Conservation (phyloP, 148 eudicot genomes). For the Chenopodium berlandieri region DNA sequence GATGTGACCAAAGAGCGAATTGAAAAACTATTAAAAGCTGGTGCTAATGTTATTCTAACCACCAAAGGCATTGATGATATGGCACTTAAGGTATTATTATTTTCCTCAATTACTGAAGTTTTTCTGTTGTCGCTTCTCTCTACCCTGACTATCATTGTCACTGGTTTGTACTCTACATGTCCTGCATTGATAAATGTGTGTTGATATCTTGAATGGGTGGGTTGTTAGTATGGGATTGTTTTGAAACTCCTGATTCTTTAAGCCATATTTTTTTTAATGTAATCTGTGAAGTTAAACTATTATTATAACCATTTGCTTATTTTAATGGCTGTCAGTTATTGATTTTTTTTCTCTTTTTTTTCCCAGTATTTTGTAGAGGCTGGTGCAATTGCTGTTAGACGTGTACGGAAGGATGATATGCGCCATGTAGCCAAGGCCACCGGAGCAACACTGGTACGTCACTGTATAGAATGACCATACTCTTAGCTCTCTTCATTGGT, state of each 20-base stretch:
- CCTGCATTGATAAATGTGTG: slow-evolving; percentile 1
- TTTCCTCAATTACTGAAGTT: not conserved
- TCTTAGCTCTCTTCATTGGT: not conserved
- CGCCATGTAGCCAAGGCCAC: slow-evolving; percentile 99
- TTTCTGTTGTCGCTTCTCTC: not conserved
- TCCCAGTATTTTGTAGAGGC: slow-evolving; percentile 94
- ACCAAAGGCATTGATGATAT: slow-evolving; percentile 98
- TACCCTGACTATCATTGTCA: not conserved
- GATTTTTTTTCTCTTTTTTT: slow-evolving; percentile 3
- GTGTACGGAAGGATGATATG: slow-evolving; percentile 88
- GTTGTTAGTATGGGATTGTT: too few relatives aligned
- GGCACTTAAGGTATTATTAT: slow-evolving; percentile 84
- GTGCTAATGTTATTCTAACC: slow-evolving; percentile 88
- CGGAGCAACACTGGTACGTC: slow-evolving; percentile 85
- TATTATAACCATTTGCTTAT: not conserved
- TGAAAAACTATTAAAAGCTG: slow-evolving; percentile 85
- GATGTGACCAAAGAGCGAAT: slow-evolving; percentile 98
- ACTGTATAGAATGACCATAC: not conserved
- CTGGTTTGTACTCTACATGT: not conserved
- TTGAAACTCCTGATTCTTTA: too few relatives aligned
- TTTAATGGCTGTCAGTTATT: not conserved
- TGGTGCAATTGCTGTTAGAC: slow-evolving; percentile 96
- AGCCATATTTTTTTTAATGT: too few relatives aligned
- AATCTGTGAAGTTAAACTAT: too few relatives aligned
- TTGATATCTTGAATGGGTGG: not conserved